A percentile compares a stretch with the other conserved stretches of the same genome.
Evolutionary conservation across 768 basidiomycete genomes (phyloP).

Genomic region (Rhizopogon vesiculosus): DNA sequence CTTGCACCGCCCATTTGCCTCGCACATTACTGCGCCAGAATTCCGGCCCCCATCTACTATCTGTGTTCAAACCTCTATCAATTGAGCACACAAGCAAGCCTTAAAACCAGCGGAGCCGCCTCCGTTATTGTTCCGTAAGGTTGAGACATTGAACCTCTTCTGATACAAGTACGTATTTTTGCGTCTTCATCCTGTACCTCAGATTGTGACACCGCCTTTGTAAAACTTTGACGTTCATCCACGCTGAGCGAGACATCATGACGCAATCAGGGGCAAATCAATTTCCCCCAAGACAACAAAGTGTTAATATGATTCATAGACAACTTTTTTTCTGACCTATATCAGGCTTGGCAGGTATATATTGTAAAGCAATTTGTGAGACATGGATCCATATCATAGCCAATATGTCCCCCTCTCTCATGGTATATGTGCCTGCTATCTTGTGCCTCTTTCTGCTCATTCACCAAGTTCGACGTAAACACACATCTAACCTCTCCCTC

Average conservation of each 20-base stretch:
- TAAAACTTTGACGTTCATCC: too few species aligned
- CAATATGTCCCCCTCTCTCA: constrained; percentile 1
- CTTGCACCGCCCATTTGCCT: neutral
- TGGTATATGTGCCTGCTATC: constrained; percentile 5
- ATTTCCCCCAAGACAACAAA: neutral
- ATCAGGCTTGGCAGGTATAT: neutral
- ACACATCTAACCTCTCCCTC: neutral
- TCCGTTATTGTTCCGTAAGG: too few species aligned
- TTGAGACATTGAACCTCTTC: neutral
- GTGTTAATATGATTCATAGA: neutral
- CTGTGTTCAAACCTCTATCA: neutral
- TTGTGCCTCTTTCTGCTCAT: constrained; percentile 7
- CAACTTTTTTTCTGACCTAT: neutral
- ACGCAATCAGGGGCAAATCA: neutral
- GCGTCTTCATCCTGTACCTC: neutral
- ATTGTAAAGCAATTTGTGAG: neutral
- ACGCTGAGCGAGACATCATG: neutral
- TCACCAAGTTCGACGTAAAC: constrained; percentile 10
- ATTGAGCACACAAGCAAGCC: neutral
- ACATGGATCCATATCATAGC: neutral
- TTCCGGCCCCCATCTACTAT: neutral
- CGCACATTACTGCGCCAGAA: neutral
- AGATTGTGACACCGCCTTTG: neutral
- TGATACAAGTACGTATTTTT: neutral
- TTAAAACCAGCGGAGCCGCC: neutral